These are phyloP conservation scores for Phyllosticta citrichinensis DNA, from an alignment of 2,329 filamentous ascomycete genomes.

Conservation along the genomic window DNA sequence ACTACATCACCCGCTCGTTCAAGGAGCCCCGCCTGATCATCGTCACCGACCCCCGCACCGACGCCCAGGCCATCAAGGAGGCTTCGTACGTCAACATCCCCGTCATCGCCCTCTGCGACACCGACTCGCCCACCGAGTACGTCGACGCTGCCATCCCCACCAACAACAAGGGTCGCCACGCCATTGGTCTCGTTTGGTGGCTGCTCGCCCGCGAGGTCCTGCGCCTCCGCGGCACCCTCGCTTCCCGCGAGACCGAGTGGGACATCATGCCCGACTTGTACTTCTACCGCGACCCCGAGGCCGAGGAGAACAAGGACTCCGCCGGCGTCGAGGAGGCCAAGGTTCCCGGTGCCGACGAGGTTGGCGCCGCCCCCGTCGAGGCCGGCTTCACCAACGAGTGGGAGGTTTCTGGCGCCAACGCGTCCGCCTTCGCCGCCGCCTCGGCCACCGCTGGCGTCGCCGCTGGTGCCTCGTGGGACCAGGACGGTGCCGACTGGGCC, in stretches of 20 bases:
- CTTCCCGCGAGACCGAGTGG: constrained; percentile 93
- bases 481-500: constrained; percentile 60
- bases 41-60: constrained; percentile 98
- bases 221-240: constrained; percentile 93
- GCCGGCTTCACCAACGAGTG: constrained; percentile 74
- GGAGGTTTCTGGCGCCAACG: constrained; percentile 61
- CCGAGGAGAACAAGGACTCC: constrained; percentile 95
- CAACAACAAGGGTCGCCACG: constrained; percentile 99
- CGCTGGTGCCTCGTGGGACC: constrained; percentile 54
- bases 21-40: constrained; percentile 99
- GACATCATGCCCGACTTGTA: constrained; percentile 99
- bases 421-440: constrained; percentile 58
- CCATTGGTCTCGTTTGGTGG: constrained; percentile 99
- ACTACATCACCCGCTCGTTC: constrained; percentile 99
- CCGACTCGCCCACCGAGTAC: constrained; percentile 98
- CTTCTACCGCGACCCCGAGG: constrained; percentile 99
- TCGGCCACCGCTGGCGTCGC: constrained; percentile 47
- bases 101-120: constrained; percentile 98
- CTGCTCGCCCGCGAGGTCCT: constrained; percentile 99
- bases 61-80: constrained; percentile 99
- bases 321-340: constrained; percentile 75
- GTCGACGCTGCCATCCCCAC: constrained; percentile 99
- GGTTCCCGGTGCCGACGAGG: constrained; percentile 74
- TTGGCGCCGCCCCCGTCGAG: constrained; percentile 68
- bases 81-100: constrained; percentile 99